Evolutionary conservation across 176 grass and related monocot genomes (phyloP), one percentile per base, ranked within the genome.

Genomic region (Tuctoria greenei): DNA sequence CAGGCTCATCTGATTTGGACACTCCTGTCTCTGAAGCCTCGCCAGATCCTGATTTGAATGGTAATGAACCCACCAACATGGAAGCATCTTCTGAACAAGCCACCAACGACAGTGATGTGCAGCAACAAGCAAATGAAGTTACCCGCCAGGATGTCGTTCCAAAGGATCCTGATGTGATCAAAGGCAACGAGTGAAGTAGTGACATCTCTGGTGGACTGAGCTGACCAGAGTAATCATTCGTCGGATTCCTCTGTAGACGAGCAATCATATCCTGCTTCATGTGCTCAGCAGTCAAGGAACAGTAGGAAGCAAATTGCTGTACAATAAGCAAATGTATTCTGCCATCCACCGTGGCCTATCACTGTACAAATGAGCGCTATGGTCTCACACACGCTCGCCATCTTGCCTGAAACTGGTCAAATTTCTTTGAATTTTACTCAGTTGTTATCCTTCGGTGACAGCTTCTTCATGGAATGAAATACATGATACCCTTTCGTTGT

Each of bases 351-450:
- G 75, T 83, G 80, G 56, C 38, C 57, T 54, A 69, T 69, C 70
- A 38, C 71, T 88, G 86, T 88, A 88, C 86, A 88, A 80, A 88
- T 75, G 86, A 35, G 40, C 81, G 71, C 40, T 46, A 69, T 80
- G 49, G 55, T 49, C 70, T 64, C 70, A 84, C 76, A 55, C 44
- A 47, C 6, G 51, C 20, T 21, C 20, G 20, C 50, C 64, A n/a
- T 43, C 47, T 55, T 77, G 66, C 75, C 81, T 25, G 80, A 79
- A 78, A 69, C 69, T 64, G 56, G 86, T 64, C 75, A 59, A 47
- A 75, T 64, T 59, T 50, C 65, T 66, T 84, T 13, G 43, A 75
- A 75, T 55, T 75, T 79, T 73, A 55, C 61, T 49, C 55, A 60
- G 75, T 88, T 88, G 69, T 62, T 83, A 71, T 65, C 64, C 11